Percentiles rank a stretch among this genome's conserved stretches.
phyloP scores from a whole-genome alignment of 73 alveolate species.

The Tetrahymena elliotti region DNA sequence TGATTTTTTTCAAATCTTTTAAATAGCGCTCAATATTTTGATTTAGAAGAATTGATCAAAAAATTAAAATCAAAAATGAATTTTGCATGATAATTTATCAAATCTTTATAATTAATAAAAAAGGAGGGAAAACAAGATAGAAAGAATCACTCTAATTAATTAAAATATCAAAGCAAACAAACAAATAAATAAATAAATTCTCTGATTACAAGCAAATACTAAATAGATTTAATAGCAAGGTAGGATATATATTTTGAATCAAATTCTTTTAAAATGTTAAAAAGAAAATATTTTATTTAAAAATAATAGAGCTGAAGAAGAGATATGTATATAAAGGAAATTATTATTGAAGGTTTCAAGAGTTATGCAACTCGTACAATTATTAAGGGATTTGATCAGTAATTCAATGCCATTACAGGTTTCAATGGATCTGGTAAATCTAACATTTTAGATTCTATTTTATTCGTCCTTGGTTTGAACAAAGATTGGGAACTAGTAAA shows the following conservation, averaged over 20 bases:
- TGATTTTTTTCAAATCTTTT: background rate
- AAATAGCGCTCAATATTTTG: background rate
- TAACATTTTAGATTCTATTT: constrained; percentile 93
- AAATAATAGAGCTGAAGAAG: background rate
- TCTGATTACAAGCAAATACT: background rate
- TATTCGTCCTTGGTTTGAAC: constrained; percentile 89
- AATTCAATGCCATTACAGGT: constrained; percentile 99
- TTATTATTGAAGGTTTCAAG: constrained; percentile 82
- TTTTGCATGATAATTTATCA: background rate
- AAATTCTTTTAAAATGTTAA: background rate
- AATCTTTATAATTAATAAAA: background rate
- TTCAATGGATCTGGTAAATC: constrained; percentile 98
- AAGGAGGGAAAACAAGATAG: background rate
- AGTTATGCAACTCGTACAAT: constrained; percentile 82
- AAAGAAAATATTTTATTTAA: background rate
- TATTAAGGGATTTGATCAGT: constrained; percentile 85
- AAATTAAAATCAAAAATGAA: background rate
- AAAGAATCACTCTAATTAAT: background rate
- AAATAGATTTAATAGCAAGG: background rate
- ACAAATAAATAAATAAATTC: background rate
- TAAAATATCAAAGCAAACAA: background rate
- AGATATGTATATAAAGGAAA: constrained; percentile 80
- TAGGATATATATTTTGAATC: background rate
- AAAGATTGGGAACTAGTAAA: constrained; percentile 28
- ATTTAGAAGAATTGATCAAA: background rate